Conservation (phyloP, 106 monocot genomes). For the Dendrobium officinale region DNA sequence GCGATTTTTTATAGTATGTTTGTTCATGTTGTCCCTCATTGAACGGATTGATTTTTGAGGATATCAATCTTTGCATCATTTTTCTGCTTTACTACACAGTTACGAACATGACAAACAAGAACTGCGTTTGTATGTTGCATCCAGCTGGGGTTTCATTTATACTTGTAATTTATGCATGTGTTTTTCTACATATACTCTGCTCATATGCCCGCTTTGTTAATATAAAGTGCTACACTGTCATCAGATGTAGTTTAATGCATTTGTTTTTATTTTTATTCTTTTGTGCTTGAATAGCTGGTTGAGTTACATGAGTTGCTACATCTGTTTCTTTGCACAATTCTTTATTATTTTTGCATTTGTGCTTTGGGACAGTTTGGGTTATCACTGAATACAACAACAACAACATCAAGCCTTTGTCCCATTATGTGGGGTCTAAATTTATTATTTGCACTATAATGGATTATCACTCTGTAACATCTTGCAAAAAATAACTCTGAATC, state of each 20-base stretch:
- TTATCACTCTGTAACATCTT: too few species aligned
- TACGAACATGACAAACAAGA: background rate
- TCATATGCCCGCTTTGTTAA: background rate
- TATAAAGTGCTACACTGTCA: background rate
- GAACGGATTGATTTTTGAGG: background rate
- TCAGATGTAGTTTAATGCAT: background rate
- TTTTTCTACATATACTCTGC: background rate
- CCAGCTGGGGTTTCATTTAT: background rate
- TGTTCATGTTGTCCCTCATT: background rate
- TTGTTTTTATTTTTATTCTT: background rate
- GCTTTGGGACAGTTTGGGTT: background rate
- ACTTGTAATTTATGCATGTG: background rate
- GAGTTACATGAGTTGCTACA: background rate
- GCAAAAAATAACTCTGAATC: too few species aligned
- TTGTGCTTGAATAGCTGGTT: background rate
- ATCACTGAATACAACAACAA: background rate
- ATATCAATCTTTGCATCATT: background rate
- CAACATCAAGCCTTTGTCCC: too few species aligned
- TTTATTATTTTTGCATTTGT: background rate
- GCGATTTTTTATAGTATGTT: background rate
- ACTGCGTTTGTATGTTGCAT: background rate
- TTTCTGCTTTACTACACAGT: background rate
- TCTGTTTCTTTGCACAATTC: background rate
- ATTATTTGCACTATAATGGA: too few species aligned
- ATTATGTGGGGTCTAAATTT: too few species aligned